Percentiles rank a stretch among this genome's conserved stretches.
These are phyloP conservation scores for Tetrahymena borealis DNA, from an alignment of 73 alveolate species.

Conservation along the genomic window DNA sequence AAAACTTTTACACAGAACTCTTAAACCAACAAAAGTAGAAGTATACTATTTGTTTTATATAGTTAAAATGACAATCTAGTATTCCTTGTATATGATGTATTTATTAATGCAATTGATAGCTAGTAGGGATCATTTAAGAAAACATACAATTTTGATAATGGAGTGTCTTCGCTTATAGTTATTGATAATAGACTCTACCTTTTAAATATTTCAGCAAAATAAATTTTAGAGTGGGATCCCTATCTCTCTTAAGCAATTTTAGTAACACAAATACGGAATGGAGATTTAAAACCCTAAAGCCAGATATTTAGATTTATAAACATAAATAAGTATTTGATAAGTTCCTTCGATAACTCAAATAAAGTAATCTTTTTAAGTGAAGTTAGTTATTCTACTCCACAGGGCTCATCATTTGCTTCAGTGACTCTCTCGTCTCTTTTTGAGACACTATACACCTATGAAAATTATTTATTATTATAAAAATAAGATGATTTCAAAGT, in stretches of 20 bases:
- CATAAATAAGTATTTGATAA: background rate
- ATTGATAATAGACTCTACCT: background rate
- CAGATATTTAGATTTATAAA: background rate
- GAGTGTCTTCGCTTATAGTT: background rate
- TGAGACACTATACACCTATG: background rate
- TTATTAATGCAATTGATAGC: background rate
- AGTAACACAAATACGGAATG: background rate
- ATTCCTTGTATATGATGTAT: background rate
- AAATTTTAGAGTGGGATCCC: background rate
- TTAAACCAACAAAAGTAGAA: background rate
- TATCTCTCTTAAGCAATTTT: background rate
- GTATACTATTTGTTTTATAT: background rate
- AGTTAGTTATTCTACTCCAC: background rate
- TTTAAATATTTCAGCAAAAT: background rate
- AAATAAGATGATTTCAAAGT: background rate
- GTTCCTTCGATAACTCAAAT: background rate
- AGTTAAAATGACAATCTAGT: background rate
- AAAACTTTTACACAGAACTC: background rate
- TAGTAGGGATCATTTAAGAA: background rate
- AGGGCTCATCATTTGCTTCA: background rate
- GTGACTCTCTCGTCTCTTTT: background rate
- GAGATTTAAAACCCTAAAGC: background rate
- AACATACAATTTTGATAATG: background rate
- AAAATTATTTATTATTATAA: background rate
- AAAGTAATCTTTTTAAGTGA: background rate